Base-by-base conservation (phyloP, 306 rosid genomes). In the Lathyrus tuberosus region DNA sequence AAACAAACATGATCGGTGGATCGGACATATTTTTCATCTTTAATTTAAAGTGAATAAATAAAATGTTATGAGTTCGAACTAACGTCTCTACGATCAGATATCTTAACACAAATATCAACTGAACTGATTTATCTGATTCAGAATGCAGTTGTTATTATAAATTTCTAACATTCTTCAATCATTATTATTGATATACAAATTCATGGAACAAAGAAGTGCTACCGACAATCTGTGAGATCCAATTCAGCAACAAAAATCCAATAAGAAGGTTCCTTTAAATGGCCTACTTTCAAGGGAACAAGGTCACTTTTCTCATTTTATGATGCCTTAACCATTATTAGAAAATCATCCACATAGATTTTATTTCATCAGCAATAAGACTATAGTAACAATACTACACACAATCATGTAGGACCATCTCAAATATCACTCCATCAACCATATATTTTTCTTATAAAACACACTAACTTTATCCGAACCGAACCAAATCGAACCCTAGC, bases 341-440 rank as follows among this genome's bases (percentile, higher is more conserved):
- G 38, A 22, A 81, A 76, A 52, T 12, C 38, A 82, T 70, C 69
- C 57, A 82, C 62, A 71, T 41, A 61, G 33, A 14, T 75, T 75
- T 64, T 64, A 75, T 82, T 78, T 74, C 60, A 65, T 11, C 10
- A 67, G 7, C 31, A 54, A 70, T 22, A 65, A n/a, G 7, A 70
- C 72, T 24, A 48, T 58, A 74, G 53, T 53, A 60, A 65, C 8
- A 60, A 40, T 14, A 65, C 16, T 38, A 54, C 33, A 51, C 63
- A 65, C 62, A 66, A 24, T 37, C 62, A 70, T 67, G 18, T 56
- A 56, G 51, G 69, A 63, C 83, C 87, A 86, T 88, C 89, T 70
- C 89, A 76, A 75, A 80, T 57, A 56, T 78, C 81, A 60, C 65
- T 79, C 76, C 68, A 0, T 65, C 0, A 71, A 69, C 65, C 67